Conservation (phyloP, 2,329 filamentous ascomycete genomes). For the Aspergillus hiratsukae region DNA sequence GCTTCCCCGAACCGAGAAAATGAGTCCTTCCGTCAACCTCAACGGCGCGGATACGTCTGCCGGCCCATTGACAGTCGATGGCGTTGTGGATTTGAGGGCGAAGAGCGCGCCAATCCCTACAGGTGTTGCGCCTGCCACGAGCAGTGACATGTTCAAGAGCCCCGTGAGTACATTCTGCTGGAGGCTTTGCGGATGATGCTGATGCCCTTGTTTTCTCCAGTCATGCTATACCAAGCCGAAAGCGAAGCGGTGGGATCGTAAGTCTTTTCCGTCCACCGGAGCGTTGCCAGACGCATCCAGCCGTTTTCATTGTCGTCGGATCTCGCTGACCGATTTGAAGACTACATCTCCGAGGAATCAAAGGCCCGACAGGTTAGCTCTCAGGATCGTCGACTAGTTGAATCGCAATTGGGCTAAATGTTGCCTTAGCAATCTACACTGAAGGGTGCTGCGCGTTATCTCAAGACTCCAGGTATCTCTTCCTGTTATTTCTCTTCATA, state of each 20-base stretch:
- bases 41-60: conserved; percentile 11
- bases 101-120: conserved; percentile 66
- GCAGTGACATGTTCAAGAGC: conserved; percentile 80
- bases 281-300: background rate
- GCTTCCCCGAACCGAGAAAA: conserved; percentile 8
- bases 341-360: conserved; percentile 61
- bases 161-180: conserved; percentile 46
- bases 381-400: background rate
- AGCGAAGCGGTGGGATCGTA: conserved; percentile 80
- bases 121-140: conserved; percentile 70
- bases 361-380: conserved; percentile 42
- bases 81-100: conserved; percentile 62
- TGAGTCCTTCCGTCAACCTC: conserved; percentile 25
- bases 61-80: conserved; percentile 57
- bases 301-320: background rate
- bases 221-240: conserved; percentile 59
- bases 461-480: conserved; percentile 63
- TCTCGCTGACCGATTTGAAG: conserved; percentile 16
- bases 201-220: conserved; percentile 25
- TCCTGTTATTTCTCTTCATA: background rate
- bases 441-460: conserved; percentile 73
- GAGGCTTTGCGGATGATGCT: background rate
- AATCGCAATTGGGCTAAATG: conserved; percentile 3
- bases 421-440: conserved; percentile 61
- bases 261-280: conserved; percentile 35